Percentiles rank a stretch among this genome's conserved stretches.
Evolutionary conservation across 208 protist species (phyloP).

Genomic region (Trypanosoma mega): DNA sequence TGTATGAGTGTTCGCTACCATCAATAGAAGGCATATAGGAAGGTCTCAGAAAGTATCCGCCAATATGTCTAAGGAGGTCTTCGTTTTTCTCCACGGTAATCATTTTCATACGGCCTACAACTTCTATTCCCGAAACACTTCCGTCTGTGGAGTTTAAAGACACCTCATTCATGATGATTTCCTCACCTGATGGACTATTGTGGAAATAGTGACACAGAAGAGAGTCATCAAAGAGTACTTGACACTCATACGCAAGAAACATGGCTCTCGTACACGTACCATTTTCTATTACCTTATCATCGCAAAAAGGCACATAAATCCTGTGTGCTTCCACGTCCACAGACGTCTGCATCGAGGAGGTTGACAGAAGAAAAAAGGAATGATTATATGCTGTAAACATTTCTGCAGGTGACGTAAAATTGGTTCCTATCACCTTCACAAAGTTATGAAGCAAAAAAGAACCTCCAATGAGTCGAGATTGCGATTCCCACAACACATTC

Average conservation of each 20-base stretch:
- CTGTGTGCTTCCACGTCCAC: conserved; percentile 18
- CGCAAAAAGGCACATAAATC: conserved; percentile 44
- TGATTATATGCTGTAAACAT: conserved; percentile 30
- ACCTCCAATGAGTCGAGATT: conserved; percentile 20
- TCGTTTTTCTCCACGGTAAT: no score
- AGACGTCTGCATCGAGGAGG: conserved; percentile 26
- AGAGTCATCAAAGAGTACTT: no score
- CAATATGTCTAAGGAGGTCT: no score
- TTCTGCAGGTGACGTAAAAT: neutral
- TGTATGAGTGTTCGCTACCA: neutral
- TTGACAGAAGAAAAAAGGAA: conserved; percentile 33
- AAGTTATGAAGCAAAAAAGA: conserved; percentile 26
- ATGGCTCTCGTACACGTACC: conserved; percentile 6
- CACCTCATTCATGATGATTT: no score
- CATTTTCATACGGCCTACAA: neutral
- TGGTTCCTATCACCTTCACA: conserved; percentile 1
- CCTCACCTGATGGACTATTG: no score
- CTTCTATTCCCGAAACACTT: neutral
- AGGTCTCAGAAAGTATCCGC: neutral
- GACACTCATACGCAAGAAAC: neutral
- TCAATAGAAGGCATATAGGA: neutral
- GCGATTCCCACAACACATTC: conserved; percentile 25
- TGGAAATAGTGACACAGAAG: no score
- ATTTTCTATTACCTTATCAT: conserved; percentile 8
- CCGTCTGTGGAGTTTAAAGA: no score